Evolutionary conservation across 2,329 filamentous ascomycete genomes (phyloP).

Genomic region (Cercospora zeae-maydis): DNA sequence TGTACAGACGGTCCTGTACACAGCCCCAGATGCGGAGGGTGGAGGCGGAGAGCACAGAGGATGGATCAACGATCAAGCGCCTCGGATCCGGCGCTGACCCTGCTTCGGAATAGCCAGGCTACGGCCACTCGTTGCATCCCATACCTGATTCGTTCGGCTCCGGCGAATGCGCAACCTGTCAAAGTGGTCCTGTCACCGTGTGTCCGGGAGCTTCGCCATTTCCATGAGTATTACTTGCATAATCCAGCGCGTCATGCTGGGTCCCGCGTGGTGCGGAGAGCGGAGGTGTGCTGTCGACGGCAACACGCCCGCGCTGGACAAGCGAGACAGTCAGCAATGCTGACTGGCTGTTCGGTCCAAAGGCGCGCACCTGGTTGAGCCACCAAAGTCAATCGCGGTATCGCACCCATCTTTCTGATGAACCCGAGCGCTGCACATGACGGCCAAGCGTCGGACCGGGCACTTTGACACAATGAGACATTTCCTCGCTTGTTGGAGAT

Average conservation of each 20-base stretch:
- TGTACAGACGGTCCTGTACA: not conserved
- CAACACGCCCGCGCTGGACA: not conserved
- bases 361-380: conserved; percentile 6
- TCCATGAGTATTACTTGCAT: not conserved
- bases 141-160: not conserved
- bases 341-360: conserved; percentile 5
- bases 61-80: conserved; percentile 1
- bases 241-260: not conserved
- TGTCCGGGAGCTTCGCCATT: not conserved
- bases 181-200: not conserved
- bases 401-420: not conserved
- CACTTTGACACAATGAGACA: not conserved
- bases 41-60: not conserved
- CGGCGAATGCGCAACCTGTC: not conserved
- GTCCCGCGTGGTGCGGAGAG: not conserved
- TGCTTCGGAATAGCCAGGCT: not conserved
- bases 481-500: not conserved
- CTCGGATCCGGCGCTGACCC: conserved; percentile 3
- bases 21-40: not conserved
- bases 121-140: not conserved
- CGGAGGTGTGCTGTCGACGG: not conserved
- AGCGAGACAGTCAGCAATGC: not conserved
- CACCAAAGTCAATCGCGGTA: conserved; percentile 10
- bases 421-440: not conserved
- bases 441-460: not conserved